Evolutionary conservation across 164 flowering plant genomes (phyloP), one percentile per base, ranked within the genome.

Genomic region (Cinnamomum chago): DNA sequence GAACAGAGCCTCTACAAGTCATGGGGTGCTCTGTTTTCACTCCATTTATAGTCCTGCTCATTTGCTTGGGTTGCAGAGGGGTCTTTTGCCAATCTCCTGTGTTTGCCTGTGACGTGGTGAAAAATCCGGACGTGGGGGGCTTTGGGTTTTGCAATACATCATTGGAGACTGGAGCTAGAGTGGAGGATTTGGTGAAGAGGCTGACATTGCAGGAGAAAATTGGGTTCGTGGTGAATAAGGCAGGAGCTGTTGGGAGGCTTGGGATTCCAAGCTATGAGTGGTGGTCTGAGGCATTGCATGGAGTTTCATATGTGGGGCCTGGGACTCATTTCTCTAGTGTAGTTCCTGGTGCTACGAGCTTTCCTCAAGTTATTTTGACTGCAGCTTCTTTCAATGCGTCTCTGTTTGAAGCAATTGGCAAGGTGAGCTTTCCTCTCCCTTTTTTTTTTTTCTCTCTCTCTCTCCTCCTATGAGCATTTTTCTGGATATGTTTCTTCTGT

Each of bases 271-370:
- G 78, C 24, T 96, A 96, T 73, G 89, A 92, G 72, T 96, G 99
- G 99, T 96, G 99, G 99, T 96, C 99, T n/a, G 99, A 96, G 83
- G 98, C 97, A 66, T 77, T 96, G 65, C 99, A 96, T 80, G 98
- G 99, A 0, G 98, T 96, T 2, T 92, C 99, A 2, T 68, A 88
- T 70, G 87, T 84, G 1, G 99, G 99, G 5, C 93, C 89, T 2
- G 99, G 98, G 0, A 90, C 93, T 0, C 81, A 73, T 47, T 96
- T 96, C 78, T 79, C 89, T 24, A 78, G 68, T 79, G 65, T 81
- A 3, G 91, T 96, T 17, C 97, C 98, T 14, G 95, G 94, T 2
- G 99, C 99, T 50, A 94, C 98, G 0, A 94, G 98, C 79, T 96
- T 96, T 69, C 99, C 99, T 76, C 90, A 86, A 80, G 90, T 87